These are phyloP conservation scores for Thermomyces lanuginosus DNA, from an alignment of 2,329 filamentous ascomycete genomes.

Conservation along the genomic window DNA sequence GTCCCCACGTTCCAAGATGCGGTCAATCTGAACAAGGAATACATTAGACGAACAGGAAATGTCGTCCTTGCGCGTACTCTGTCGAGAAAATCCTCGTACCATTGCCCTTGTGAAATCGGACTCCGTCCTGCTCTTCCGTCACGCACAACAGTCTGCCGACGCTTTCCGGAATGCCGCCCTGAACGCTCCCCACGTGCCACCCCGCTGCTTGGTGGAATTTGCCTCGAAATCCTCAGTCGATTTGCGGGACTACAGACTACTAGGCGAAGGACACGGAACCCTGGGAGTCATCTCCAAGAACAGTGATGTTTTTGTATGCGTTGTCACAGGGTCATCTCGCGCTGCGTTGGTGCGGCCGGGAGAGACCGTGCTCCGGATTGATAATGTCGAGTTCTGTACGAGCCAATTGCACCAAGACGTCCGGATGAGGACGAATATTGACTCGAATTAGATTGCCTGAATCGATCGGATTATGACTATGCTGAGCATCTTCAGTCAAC, in stretches of 20 bases:
- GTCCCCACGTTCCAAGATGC: no score
- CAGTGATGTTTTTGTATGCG: conserved; percentile 75
- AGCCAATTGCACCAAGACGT: conserved; percentile 5
- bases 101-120: conserved; percentile 15
- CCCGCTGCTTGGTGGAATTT: conserved; percentile 80
- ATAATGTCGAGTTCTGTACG: conserved; percentile 63
- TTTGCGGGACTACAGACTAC: conserved; percentile 57
- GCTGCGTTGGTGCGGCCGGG: conserved; percentile 72
- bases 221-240: conserved; percentile 46
- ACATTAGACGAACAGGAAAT: no score
- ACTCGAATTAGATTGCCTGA: conserved; percentile 54
- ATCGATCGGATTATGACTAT: conserved; percentile 70
- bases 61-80: conserved; percentile 56
- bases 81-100: conserved; percentile 64
- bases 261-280: conserved; percentile 71
- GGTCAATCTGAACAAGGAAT: no score
- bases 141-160: conserved; percentile 51
- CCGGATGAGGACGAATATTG: neutral
- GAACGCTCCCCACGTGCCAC: conserved; percentile 22
- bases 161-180: conserved; percentile 28
- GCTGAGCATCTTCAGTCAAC: conserved; percentile 42
- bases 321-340: conserved; percentile 62
- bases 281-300: conserved; percentile 72
- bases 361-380: conserved; percentile 77
- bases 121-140: conserved; percentile 70